Evolutionary conservation across 2,329 filamentous ascomycete species (phyloP).

Genomic region (Phoma sp.): DNA sequence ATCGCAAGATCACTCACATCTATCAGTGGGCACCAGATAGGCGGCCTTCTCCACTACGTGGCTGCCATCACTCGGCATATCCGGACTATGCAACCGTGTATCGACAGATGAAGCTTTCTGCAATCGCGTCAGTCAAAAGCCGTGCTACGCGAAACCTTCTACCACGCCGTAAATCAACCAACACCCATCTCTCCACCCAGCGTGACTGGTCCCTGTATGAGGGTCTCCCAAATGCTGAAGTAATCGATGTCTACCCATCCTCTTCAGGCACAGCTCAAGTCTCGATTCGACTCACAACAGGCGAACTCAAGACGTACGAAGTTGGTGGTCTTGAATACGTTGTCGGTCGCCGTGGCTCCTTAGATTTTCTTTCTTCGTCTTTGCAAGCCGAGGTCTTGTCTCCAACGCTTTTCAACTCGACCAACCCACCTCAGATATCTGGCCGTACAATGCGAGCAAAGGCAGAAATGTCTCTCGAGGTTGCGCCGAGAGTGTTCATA

Average conservation of each 20-base stretch:
- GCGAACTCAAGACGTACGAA: constrained; percentile 51
- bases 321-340: constrained; percentile 61
- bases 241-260: constrained; percentile 47
- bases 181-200: constrained; percentile 53
- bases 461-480: constrained; percentile 59
- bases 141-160: constrained; percentile 30
- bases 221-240: constrained; percentile 60
- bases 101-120: constrained; percentile 63
- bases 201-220: constrained; percentile 62
- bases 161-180: constrained; percentile 42
- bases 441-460: constrained; percentile 61
- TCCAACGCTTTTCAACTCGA: constrained; percentile 6
- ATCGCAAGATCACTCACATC: constrained; percentile 63
- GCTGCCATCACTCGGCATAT: constrained; percentile 66
- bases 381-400: constrained; percentile 57
- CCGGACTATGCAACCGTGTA: constrained; percentile 68
- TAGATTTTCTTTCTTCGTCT: constrained; percentile 57
- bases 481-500: constrained; percentile 60
- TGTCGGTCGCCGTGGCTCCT: constrained; percentile 61
- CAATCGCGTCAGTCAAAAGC: constrained; percentile 29
- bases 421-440: constrained; percentile 50
- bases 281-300: constrained; percentile 53
- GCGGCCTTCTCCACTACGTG: constrained; percentile 62
- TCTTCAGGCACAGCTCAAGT: constrained; percentile 37
- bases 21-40: constrained; percentile 65